These are phyloP conservation scores for Yarrowia keelungensis DNA, from an alignment of 805 yeast genomes.

Conservation along the genomic window DNA sequence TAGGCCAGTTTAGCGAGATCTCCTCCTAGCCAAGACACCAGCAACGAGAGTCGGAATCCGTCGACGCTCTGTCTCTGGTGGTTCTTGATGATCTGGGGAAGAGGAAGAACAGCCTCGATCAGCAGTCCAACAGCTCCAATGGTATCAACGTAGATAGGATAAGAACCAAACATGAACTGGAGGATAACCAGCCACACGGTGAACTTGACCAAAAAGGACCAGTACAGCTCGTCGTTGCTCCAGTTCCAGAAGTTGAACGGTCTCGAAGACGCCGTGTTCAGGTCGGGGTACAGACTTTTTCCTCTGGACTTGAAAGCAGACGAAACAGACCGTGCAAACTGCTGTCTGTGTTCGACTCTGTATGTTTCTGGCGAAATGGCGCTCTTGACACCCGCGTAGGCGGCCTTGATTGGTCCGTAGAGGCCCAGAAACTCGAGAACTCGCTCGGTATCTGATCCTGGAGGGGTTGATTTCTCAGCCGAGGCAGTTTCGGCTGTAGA, in stretches of 20 bases:
- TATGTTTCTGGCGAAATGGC: conserved; percentile 23
- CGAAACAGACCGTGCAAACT: conserved; percentile 20
- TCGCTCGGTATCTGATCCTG: conserved; percentile 19
- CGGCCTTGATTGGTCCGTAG: conserved; percentile 7
- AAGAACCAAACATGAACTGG: conserved; percentile 54
- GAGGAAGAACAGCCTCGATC: conserved; percentile 53
- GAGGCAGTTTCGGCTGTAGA: not conserved
- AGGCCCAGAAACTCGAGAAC: conserved; percentile 24
- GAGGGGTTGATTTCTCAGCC: conserved; percentile 8
- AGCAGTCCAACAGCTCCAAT: conserved; percentile 71
- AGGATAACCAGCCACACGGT: conserved; percentile 52
- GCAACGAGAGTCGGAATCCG: conserved; percentile 76
- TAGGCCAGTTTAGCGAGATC: conserved; percentile 67
- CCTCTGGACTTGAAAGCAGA: conserved; percentile 30
- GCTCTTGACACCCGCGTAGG: not conserved
- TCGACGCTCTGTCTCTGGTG: conserved; percentile 80
- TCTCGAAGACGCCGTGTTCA: conserved; percentile 29
- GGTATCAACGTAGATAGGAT: conserved; percentile 54
- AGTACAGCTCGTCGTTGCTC: conserved; percentile 64
- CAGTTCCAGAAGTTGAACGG: conserved; percentile 87
- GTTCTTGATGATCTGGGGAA: conserved; percentile 68
- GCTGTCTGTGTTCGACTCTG: conserved; percentile 19
- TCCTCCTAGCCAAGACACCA: conserved; percentile 88
- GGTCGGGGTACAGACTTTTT: conserved; percentile 17
- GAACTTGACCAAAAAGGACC: conserved; percentile 66